phyloP scores from a whole-genome alignment of 768 basidiomycete species.

The Hydnomerulius pinastri region DNA sequence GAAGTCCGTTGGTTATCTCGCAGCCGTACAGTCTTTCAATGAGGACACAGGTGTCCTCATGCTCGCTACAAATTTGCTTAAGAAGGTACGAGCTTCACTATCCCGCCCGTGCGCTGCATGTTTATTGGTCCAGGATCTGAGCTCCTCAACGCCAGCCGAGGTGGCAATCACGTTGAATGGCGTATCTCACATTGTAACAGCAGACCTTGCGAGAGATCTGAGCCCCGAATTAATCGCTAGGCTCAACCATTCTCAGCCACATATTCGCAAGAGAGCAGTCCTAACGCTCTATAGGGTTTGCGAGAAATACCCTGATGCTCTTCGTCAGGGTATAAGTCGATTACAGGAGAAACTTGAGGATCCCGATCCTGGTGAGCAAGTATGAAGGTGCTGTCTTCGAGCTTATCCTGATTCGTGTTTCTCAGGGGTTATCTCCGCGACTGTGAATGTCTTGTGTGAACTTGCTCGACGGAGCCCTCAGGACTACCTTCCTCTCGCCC shows the following conservation, averaged over 20 bases:
- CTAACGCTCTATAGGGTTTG: slow-evolving; percentile 81
- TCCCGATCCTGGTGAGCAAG: slow-evolving; percentile 57
- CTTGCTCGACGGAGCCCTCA: slow-evolving; percentile 77
- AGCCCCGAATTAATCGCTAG: slow-evolving; percentile 81
- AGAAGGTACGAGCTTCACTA: slow-evolving; percentile 64
- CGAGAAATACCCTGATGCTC: slow-evolving; percentile 79
- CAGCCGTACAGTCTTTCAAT: slow-evolving; percentile 86
- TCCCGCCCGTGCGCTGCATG: slow-evolving; percentile 2
- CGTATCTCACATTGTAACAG: slow-evolving; percentile 80
- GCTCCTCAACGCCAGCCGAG: slow-evolving; percentile 75
- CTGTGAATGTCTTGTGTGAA: slow-evolving; percentile 94
- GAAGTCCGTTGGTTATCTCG: slow-evolving; percentile 95
- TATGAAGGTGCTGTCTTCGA: neutral
- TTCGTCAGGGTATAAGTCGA: slow-evolving; percentile 62
- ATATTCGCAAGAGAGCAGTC: slow-evolving; percentile 89
- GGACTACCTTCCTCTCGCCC: slow-evolving; percentile 85
- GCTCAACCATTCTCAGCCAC: slow-evolving; percentile 85
- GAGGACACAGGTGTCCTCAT: slow-evolving; percentile 97
- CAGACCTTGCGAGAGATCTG: slow-evolving; percentile 90
- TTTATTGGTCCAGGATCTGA: slow-evolving; percentile 62
- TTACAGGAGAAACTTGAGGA: slow-evolving; percentile 84
- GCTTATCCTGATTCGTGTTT: neutral
- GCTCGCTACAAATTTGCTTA: slow-evolving; percentile 92
- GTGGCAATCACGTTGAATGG: slow-evolving; percentile 78
- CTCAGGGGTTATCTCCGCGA: slow-evolving; percentile 88